Percentiles rank a stretch among this genome's conserved stretches.
phyloP scores from a whole-genome alignment of 768 basidiomycete genomes.

The Lactarius psammicola region DNA sequence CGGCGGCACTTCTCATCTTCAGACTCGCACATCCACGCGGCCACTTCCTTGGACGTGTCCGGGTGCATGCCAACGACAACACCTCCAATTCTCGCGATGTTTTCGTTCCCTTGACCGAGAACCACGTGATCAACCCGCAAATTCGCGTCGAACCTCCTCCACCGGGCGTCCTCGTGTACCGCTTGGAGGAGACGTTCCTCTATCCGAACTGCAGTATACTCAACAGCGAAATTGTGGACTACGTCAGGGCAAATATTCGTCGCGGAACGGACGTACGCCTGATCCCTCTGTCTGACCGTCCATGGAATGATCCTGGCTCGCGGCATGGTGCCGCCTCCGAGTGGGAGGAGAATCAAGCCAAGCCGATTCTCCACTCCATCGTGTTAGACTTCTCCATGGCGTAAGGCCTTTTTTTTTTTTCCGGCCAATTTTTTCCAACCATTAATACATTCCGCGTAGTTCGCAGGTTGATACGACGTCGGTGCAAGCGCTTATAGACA shows the following conservation, averaged over 20 bases:
- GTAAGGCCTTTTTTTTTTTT: slow-evolving; percentile 40
- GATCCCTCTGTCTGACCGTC: slow-evolving; percentile 68
- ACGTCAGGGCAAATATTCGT: slow-evolving; percentile 75
- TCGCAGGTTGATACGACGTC: slow-evolving; percentile 91
- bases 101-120: slow-evolving; percentile 69
- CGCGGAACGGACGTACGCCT: slow-evolving; percentile 70
- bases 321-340: slow-evolving; percentile 44
- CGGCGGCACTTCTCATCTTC: slow-evolving; percentile 74
- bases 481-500: slow-evolving; percentile 87
- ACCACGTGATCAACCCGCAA: slow-evolving; percentile 61
- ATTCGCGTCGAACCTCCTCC: slow-evolving; percentile 74
- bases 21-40: slow-evolving; percentile 87
- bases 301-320: slow-evolving; percentile 95
- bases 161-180: slow-evolving; percentile 88
- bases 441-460: slow-evolving; percentile 39
- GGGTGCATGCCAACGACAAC: slow-evolving; percentile 45
- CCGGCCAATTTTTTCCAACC: no score
- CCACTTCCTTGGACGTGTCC: slow-evolving; percentile 85
- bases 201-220: slow-evolving; percentile 73
- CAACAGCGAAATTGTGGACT: slow-evolving; percentile 73
- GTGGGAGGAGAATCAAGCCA: slow-evolving; percentile 52
- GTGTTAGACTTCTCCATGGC: slow-evolving; percentile 89
- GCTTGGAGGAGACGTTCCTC: slow-evolving; percentile 86
- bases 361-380: slow-evolving; percentile 76
- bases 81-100: slow-evolving; percentile 59